Conservation (phyloP, 2,329 filamentous ascomycete genomes). For the Trichoderma polysporum region DNA sequence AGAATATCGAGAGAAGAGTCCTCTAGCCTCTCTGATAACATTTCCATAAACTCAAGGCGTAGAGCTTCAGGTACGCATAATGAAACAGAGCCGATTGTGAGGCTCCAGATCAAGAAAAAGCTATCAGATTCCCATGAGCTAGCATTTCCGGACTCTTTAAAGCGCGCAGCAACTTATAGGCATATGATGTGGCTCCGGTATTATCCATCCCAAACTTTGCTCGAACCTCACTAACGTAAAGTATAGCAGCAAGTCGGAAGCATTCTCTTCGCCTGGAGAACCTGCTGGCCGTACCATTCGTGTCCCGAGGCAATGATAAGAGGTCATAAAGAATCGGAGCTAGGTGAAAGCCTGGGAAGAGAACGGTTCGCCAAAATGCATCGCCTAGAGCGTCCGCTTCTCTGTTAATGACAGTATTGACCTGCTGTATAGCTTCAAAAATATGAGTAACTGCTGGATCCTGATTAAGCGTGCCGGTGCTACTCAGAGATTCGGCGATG, state of each 20-base stretch:
- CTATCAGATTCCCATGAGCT: not conserved
- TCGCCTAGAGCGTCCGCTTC: not conserved
- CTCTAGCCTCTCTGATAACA: not conserved
- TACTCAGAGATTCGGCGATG: not conserved
- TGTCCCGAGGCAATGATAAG: not conserved
- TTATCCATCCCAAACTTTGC: constrained; percentile 14
- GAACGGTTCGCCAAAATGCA: not conserved
- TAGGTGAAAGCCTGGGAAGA: constrained; percentile 3
- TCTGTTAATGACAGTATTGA: not conserved
- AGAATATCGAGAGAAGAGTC: not conserved
- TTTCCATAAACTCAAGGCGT: constrained; percentile 8
- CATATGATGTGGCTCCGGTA: not conserved
- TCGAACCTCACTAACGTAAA: constrained; percentile 1
- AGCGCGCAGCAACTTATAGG: not conserved
- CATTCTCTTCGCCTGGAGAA: constrained; percentile 1
- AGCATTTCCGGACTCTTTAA: not conserved
- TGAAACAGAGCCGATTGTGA: not conserved
- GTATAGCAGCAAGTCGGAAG: not conserved
- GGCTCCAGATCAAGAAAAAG: not conserved
- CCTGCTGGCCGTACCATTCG: not conserved
- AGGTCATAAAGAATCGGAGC: constrained; percentile 8
- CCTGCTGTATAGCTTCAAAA: not conserved
- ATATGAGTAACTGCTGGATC: constrained; percentile 1
- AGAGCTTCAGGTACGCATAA: constrained; percentile 8
- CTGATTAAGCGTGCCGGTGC: not conserved